phyloP scores from a whole-genome alignment of 176 grass and related monocot genomes.

The Aegilops longissima region DNA sequence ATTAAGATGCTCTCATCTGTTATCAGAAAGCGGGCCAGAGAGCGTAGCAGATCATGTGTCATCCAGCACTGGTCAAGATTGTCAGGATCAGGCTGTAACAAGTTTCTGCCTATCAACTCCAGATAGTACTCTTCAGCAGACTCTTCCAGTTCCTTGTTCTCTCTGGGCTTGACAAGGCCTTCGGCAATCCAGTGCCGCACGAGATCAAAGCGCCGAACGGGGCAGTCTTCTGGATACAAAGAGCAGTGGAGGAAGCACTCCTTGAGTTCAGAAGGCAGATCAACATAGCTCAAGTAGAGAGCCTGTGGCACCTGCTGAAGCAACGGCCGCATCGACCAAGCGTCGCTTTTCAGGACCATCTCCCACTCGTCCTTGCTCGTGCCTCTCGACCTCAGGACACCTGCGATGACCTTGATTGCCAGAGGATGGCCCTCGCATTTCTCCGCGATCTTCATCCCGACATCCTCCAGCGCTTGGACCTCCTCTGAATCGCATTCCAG shows the following conservation, averaged over 20 bases:
- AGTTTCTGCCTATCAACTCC: conserved; percentile 68
- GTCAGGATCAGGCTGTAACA: conserved; percentile 55
- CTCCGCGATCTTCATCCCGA: conserved; percentile 63
- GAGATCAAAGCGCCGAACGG: conserved; percentile 49
- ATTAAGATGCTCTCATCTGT: conserved; percentile 69
- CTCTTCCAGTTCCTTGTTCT: conserved; percentile 51
- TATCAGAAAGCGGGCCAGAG: conserved; percentile 50
- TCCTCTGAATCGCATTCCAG: conserved; percentile 33
- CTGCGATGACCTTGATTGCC: conserved; percentile 64
- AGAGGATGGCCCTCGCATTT: conserved; percentile 71
- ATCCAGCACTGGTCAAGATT: conserved; percentile 58
- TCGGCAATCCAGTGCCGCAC: conserved; percentile 74
- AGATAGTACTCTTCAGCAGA: conserved; percentile 60
- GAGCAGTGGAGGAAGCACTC: conserved; percentile 82
- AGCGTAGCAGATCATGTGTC: conserved; percentile 60
- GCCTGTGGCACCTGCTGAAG: conserved; percentile 56
- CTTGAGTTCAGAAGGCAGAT: conserved; percentile 71
- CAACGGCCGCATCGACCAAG: conserved; percentile 49
- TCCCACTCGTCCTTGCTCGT: conserved; percentile 55
- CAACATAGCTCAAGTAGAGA: conserved; percentile 63
- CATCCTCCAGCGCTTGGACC: conserved; percentile 39
- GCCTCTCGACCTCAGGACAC: conserved; percentile 54
- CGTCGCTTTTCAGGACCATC: conserved; percentile 50
- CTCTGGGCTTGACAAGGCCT: conserved; percentile 49
- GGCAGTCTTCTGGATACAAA: conserved; percentile 62